These are phyloP conservation scores for Phytopythium boreale DNA, from an alignment of 352 stramenopile genomes.

Conservation along the genomic window DNA sequence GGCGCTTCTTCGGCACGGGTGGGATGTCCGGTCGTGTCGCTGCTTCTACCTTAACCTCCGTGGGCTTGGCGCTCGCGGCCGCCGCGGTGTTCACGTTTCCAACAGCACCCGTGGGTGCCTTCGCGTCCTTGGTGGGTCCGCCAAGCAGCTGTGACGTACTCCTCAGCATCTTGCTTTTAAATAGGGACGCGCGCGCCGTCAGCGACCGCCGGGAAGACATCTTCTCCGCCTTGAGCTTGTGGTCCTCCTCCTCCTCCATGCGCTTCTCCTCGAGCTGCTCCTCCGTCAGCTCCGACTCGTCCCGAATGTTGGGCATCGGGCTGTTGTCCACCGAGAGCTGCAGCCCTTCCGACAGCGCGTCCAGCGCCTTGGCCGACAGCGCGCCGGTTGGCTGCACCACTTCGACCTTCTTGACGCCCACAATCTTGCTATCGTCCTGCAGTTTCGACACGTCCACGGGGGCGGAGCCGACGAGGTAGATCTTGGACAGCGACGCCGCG, in stretches of 20 bases:
- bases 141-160: constrained; percentile 26
- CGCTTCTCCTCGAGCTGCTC: constrained; percentile 84
- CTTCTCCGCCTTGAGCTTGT: constrained; percentile 79
- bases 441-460: constrained; percentile 80
- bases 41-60: constrained; percentile 7
- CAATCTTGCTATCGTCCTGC: constrained; percentile 74
- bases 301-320: constrained; percentile 23
- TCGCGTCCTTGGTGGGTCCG: constrained; percentile 17
- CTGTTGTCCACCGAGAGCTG: constrained; percentile 70
- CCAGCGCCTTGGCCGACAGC: constrained; percentile 70
- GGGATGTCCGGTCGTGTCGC: constrained; percentile 10
- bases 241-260: constrained; percentile 86
- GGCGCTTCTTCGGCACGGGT: constrained; percentile 57
- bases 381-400: constrained; percentile 70
- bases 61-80: constrained; percentile 9
- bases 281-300: constrained; percentile 51
- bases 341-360: constrained; percentile 72
- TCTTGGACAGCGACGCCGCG: constrained; percentile 76
- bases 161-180: constrained; percentile 81
- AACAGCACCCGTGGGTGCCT: neutral
- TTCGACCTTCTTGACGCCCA: constrained; percentile 73
- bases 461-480: constrained; percentile 79
- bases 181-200: constrained; percentile 61
- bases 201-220: constrained; percentile 60
- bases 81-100: neutral